Evolutionary conservation across 345 rosid genomes (phyloP).

Genomic region (Trapa bicornis): DNA sequence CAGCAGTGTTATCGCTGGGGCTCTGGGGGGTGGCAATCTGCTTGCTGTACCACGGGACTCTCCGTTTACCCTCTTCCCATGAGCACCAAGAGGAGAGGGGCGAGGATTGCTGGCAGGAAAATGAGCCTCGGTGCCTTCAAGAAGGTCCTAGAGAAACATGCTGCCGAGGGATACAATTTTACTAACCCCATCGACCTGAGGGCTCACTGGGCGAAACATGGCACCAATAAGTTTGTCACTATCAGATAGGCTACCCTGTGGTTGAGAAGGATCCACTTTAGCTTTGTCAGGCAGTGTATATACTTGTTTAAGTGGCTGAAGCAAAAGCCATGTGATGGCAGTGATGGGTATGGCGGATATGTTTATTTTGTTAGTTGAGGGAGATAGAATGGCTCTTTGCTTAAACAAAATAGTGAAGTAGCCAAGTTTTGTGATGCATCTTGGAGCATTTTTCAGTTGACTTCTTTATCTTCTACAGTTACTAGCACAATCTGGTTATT

Average conservation of each 20-base stretch:
- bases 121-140: constrained; percentile 27
- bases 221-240: constrained; percentile 29
- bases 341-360: constrained; percentile 2
- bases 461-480: no score
- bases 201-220: constrained; percentile 28
- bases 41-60: constrained; percentile 21
- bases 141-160: constrained; percentile 24
- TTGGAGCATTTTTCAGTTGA: no score
- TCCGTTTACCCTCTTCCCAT: constrained; percentile 24
- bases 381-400: constrained; percentile 1
- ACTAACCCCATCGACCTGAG: constrained; percentile 22
- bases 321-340: constrained; percentile 7
- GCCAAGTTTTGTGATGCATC: not conserved
- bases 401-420: constrained; percentile 11
- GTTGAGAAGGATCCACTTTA: not conserved
- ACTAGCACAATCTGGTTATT: no score
- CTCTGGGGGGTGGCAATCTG: constrained; percentile 30
- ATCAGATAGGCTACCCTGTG: constrained; percentile 19
- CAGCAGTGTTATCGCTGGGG: constrained; percentile 33
- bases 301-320: constrained; percentile 7
- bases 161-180: constrained; percentile 23
- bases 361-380: constrained; percentile 10
- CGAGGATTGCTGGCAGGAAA: constrained; percentile 29
- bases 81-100: constrained; percentile 22
- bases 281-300: constrained; percentile 1